Conservation (phyloP, 2,329 filamentous ascomycete species). For the Phyllosticta ampelicida region DNA sequence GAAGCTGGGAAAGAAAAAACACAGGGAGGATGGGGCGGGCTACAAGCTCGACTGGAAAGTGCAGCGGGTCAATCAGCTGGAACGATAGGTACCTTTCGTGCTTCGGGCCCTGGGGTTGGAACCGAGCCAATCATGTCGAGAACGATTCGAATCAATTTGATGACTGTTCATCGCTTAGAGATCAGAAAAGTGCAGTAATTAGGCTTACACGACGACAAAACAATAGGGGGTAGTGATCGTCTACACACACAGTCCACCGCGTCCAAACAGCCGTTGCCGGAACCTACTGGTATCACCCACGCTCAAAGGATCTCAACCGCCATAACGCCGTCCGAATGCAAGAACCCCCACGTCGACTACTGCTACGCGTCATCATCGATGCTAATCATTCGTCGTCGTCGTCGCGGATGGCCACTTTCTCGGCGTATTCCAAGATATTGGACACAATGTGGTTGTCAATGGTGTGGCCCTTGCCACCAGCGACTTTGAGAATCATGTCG, state of each 20-base stretch:
- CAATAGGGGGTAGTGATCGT: background rate
- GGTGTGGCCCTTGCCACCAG: conserved; percentile 69
- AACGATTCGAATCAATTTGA: background rate
- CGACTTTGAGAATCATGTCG: conserved; percentile 77
- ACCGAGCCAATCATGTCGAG: too few species aligned
- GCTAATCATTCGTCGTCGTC: conserved; percentile 16
- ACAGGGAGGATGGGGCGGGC: conserved; percentile 17
- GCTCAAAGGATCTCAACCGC: background rate
- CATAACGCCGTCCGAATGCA: background rate
- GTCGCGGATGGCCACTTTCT: conserved; percentile 72
- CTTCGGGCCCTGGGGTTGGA: background rate
- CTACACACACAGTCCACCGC: background rate
- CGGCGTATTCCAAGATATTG: conserved; percentile 71
- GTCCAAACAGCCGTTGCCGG: background rate
- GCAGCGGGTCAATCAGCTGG: background rate
- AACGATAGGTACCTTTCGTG: background rate
- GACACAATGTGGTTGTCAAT: conserved; percentile 71
- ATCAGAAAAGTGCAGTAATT: background rate
- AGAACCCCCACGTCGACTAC: background rate
- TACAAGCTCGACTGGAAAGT: conserved; percentile 1
- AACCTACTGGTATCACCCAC: background rate
- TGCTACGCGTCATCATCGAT: background rate
- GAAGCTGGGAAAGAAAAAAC: conserved; percentile 31
- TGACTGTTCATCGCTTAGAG: background rate
- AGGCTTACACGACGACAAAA: background rate